Percentiles rank a stretch among this genome's conserved stretches.
Conservation (phyloP, 1,284 basidiomycete species). For the Agaricales sp. region DNA sequence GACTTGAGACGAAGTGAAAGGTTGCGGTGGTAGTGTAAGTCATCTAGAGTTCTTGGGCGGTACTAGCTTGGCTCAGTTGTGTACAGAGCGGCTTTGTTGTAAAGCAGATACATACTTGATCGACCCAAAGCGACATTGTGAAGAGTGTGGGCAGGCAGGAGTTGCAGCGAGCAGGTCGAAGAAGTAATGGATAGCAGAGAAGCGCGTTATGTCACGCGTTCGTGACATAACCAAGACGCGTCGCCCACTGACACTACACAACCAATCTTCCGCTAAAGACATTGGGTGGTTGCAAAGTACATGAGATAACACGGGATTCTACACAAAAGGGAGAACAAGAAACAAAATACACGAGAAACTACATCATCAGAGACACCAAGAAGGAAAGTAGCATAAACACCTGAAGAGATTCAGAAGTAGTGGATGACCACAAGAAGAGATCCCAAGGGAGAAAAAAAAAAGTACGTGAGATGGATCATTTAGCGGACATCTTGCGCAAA, state of each 20-base stretch:
- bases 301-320: too few species aligned
- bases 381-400: too few species aligned
- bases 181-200: slow-evolving; percentile 11
- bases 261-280: too few species aligned
- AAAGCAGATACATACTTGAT: slow-evolving; percentile 42
- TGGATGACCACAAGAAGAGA: too few species aligned
- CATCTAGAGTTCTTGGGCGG: slow-evolving; percentile 77
- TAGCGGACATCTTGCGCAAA: background rate
- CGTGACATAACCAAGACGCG: slow-evolving; percentile 4
- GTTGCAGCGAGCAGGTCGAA: background rate
- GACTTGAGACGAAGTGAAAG: slow-evolving; percentile 78
- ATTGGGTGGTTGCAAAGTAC: too few species aligned
- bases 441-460: too few species aligned
- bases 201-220: slow-evolving; percentile 11
- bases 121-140: slow-evolving; percentile 83
- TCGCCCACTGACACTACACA: too few species aligned
- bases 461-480: background rate
- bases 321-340: too few species aligned
- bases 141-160: background rate
- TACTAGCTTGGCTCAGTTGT: slow-evolving; percentile 38
- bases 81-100: background rate
- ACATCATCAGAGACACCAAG: too few species aligned
- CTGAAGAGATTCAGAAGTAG: too few species aligned
- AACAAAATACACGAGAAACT: too few species aligned
- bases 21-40: slow-evolving; percentile 82